These are phyloP conservation scores for Termitomyces sp. DNA, from an alignment of 768 basidiomycete genomes.

Conservation along the genomic window DNA sequence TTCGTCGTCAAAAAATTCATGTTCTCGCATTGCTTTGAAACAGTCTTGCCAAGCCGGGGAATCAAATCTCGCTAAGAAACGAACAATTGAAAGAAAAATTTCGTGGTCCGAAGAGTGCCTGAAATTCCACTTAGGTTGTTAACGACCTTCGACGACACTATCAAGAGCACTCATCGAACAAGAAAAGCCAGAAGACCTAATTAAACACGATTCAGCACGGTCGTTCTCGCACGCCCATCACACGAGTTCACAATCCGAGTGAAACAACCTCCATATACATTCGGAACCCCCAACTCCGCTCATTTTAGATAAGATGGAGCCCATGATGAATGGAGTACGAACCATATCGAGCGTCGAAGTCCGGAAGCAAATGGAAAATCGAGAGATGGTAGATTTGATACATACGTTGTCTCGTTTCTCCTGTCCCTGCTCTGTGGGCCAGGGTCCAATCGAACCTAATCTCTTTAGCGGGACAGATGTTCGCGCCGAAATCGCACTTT, in stretches of 20 bases:
- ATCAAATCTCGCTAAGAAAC: conserved; percentile 1
- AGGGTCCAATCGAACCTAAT: conserved; percentile 13
- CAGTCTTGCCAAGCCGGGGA: neutral
- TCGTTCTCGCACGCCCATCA: neutral
- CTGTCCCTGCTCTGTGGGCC: neutral
- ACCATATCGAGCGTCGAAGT: conserved; percentile 11
- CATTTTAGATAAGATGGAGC: conserved; percentile 6
- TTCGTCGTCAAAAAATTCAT: neutral
- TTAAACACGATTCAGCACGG: neutral
- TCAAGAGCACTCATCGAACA: neutral
- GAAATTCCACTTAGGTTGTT: neutral
- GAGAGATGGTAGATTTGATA: conserved; percentile 1
- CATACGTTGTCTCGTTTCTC: neutral
- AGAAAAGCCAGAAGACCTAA: neutral
- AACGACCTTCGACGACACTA: neutral
- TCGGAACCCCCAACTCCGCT: neutral
- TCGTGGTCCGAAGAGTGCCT: conserved; percentile 8
- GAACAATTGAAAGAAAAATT: neutral
- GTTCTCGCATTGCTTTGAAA: neutral
- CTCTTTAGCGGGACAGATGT: neutral
- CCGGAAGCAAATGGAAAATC: conserved; percentile 3
- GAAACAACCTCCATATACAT: neutral
- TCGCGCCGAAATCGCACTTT: conserved; percentile 3
- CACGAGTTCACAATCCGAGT: neutral
- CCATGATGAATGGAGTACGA: conserved; percentile 4